Base-by-base conservation (phyloP, 2,329 filamentous ascomycete species). In the Chaetomiaceae sp. region DNA sequence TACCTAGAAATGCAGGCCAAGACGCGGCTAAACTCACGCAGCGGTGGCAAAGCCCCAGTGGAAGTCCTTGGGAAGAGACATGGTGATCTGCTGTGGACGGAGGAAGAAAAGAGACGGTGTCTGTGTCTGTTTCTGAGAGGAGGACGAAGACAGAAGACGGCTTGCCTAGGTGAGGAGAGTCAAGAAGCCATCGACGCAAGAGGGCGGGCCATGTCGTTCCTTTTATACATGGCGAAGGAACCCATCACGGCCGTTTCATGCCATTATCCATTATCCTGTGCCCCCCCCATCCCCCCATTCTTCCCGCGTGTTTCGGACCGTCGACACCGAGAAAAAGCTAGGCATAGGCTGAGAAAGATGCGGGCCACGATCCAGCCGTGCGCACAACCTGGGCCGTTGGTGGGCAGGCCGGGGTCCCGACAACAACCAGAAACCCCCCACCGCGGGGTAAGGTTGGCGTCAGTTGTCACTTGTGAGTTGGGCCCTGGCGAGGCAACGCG, bases 41-140 rank as follows among this genome's bases (percentile, higher is more conserved):
- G 87, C 87, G 34, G 87, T 91, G 62, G 87, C 87, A 69, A 89
- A 90, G 48, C 87, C 87, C 86, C 86, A 90, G 54, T 82, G 70
- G 68, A 91, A 89, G 66, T 88, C 84, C 50, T 77, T 75, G 34
- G 83, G 83, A 50, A 89, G 74, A 63, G 75, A 73, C 76, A 81
- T 81, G 60, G 56, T 69, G 50, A 17, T 19, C 21, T 46, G n/a
- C 16, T 53, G 42, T 27, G 30, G 33, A 50, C 9, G 42, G 20
- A 34, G 19, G 13, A 8, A 16, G n/a, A n/a, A n/a, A n/a, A n/a
- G n/a, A n/a, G n/a, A n/a, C n/a, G n/a, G n/a, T n/a, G n/a, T n/a
- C n/a, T n/a, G n/a, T n/a, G n/a, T n/a, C n/a, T n/a, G n/a, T n/a
- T n/a, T n/a, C n/a, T n/a, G n/a, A n/a, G n/a, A n/a, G 30, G 27